Base-by-base conservation (phyloP, 139 green algal species). In the Chlorokybus atmophyticus region DNA sequence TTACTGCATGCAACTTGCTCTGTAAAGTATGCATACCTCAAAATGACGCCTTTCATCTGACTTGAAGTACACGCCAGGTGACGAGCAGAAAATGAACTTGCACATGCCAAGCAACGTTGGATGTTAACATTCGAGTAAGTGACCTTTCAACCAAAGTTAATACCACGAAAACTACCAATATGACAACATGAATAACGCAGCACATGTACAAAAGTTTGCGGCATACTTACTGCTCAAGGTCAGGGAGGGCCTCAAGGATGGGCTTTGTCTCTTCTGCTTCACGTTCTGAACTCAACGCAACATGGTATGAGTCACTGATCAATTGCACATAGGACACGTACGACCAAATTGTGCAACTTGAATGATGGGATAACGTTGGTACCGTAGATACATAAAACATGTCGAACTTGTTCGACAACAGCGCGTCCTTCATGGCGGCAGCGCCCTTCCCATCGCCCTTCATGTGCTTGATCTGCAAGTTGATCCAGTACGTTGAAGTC, bases 311-410 rank as follows among this genome's bases (percentile, higher is more conserved):
- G n/a, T n/a, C n/a, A n/a, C n/a, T n/a, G n/a, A n/a, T n/a, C n/a
- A n/a, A n/a, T n/a, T n/a, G n/a, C n/a, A n/a, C n/a, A n/a, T n/a
- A n/a, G n/a, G n/a, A n/a, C n/a, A n/a, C n/a, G n/a, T n/a, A n/a
- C n/a, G n/a, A n/a, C n/a, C n/a, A n/a, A n/a, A n/a, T n/a, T n/a
- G n/a, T n/a, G n/a, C n/a, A n/a, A n/a, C n/a, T n/a, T n/a, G n/a
- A n/a, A n/a, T n/a, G n/a, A n/a, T n/a, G n/a, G n/a, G n/a, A n/a
- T n/a, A n/a, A n/a, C n/a, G n/a, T n/a, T n/a, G n/a, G n/a, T 30
- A 71, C 63, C 88, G 68, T 96, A 96, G 76, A 96, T 93, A 80
- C 88, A 64, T 93, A 96, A 47, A 96, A 85, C 2, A 94, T 79
- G 50, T 96, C 67, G 64, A 96, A 96, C n/a, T 75, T 76, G 40